Base-by-base conservation (phyloP, 2,329 filamentous ascomycete species). In the Verticillium alfalfae region DNA sequence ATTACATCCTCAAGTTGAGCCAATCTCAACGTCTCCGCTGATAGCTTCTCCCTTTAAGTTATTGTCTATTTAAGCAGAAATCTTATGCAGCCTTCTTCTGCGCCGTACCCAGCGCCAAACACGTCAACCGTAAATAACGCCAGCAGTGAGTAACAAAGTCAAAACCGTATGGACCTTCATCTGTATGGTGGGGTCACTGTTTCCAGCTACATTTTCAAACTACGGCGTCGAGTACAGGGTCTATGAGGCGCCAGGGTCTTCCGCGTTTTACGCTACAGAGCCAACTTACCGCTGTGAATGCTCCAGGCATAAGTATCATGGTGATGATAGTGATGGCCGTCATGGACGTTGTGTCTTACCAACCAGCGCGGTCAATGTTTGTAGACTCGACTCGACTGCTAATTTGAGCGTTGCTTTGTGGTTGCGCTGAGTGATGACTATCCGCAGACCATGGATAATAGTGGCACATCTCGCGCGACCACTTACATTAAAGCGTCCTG, bases 301-400 rank as follows among this genome's bases (percentile, higher is more conserved):
- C 61, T 22, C 55, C 59, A 1, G 58, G 61, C 10, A 63, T 22
- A 55, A 63, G 61, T 10, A 59, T 34, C 61, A 63, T 59, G 39
- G 61, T 61, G 15, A 63, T 58, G 15, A 62, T 36, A 1, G 61
- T 49, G 57, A 62, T 62, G 52, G 61, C 61, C 26, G 41, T 61
- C 45, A 58, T 58, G 10, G 60, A 61, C 15, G 62, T 62, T n/a
- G 57, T 62, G 36, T 62, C 62, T n/a, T 57, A 36, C 70, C 61
- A 63, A 63, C 60, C 64, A 63, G 63, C 68, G 67, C 54, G 67
- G 39, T 60, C 66, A 15, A 61, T 66, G 34, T 41, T 58, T 3
- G 56, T 60, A 22, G 62, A 58, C 52, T 58, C 55, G 34, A 31
- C 18, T 9, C 55, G 34, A 31, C 18, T 9, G 57, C 57, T 12